Base-by-base conservation (phyloP, 2,329 filamentous ascomycete genomes). In the Talaromyces sp. region DNA sequence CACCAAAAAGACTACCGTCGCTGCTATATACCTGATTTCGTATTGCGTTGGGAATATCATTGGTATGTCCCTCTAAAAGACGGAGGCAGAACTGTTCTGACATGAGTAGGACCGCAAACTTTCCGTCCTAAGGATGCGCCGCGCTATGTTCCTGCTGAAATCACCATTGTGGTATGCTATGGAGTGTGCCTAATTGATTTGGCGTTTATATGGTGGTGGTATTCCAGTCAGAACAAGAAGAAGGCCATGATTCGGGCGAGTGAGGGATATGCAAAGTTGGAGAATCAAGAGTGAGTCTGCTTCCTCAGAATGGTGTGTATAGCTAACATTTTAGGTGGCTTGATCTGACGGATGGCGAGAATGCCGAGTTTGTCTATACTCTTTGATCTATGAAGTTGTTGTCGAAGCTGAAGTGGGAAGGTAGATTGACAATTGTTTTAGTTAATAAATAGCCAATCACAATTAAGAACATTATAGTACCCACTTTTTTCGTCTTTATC, bases 331-430 rank as follows among this genome's bases (percentile, higher is more conserved):
- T 39, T 39, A 80, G 78, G 64, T 83, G 85, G 76, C 78, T 86
- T 64, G 87, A 90, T 72, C 74, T 90, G 68, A 90, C 87, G 3
- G 88, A 90, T 71, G 77, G 81, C 63, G 88, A 90, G 79, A 90
- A 89, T 67, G 78, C 81, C 1, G 85, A 90, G 72, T 89, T 90
- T 71, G 75, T 85, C 0, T 90, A 90, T 72, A 83, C 81, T 22
- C 67, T 87, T 57, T 86, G 77, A 62, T 33, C 9, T 45, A 43
- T n/a, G 39, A 43, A 45, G 41, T 27, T 19, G 22, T 17, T 27
- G 47, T 17, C 10, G 47, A 17, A 50, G 47, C 6, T 31, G 47
- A 17, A 41, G 5, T 17, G 22, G 7, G 3, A 37, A 11, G 19
- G 13, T 33, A 22, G 7, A 25, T 39, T 41, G 22, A n/a, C 10